A percentile compares a stretch with the other conserved stretches of the same genome.
phyloP scores from a whole-genome alignment of 2,329 filamentous ascomycete species.

The Cladorrhinum sp. region DNA sequence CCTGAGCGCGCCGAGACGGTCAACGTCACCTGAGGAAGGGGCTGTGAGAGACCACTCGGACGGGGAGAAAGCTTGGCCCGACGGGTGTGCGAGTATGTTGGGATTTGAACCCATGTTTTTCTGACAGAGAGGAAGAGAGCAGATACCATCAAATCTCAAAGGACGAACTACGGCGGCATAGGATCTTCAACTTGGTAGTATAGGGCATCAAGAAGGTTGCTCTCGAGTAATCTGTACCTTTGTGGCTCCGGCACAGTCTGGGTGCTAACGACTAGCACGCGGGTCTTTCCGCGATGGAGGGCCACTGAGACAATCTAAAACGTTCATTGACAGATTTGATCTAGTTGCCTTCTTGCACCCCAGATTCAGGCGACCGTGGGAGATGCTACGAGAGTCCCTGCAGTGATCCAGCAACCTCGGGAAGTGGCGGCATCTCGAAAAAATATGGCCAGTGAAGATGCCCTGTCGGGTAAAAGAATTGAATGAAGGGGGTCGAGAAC shows the following conservation, averaged over 20 bases:
- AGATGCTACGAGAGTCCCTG: neutral
- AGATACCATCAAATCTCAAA: neutral
- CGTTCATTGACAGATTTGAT: constrained; percentile 16
- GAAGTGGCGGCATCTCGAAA: constrained; percentile 16
- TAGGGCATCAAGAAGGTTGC: neutral
- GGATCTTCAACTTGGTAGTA: neutral
- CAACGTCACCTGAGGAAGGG: neutral
- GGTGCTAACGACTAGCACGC: neutral
- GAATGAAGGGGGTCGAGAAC: constrained; percentile 6
- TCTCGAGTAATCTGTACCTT: neutral
- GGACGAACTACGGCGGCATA: neutral
- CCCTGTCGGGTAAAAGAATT: neutral
- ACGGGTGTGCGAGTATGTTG: neutral
- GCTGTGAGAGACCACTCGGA: neutral
- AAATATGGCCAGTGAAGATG: neutral
- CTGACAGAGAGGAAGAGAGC: neutral
- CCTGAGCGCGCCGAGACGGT: neutral
- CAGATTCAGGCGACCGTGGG: constrained; percentile 14
- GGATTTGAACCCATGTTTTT: neutral
- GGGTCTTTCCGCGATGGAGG: constrained; percentile 9
- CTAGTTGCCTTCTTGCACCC: constrained; percentile 20
- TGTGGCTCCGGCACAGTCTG: neutral
- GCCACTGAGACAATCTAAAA: constrained; percentile 15
- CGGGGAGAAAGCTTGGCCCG: neutral
- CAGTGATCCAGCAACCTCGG: constrained; percentile 8